Base-by-base conservation (phyloP, 176 grass and related monocot genomes). In the Neostapfia colusana region DNA sequence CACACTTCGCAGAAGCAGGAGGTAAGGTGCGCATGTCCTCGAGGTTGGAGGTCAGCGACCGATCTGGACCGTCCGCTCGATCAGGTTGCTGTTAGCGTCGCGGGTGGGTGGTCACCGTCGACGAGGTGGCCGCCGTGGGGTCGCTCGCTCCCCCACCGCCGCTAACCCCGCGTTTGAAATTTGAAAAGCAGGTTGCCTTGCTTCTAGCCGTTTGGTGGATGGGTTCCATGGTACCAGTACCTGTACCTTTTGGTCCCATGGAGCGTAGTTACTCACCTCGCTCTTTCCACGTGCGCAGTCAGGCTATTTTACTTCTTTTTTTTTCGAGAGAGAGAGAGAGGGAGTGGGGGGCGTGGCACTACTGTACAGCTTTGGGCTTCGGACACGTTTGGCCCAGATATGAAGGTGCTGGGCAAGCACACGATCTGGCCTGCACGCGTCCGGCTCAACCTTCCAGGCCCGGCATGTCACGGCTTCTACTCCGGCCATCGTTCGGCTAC, bases 121-220 rank as follows among this genome's bases (percentile, higher is more conserved):
- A 14, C 17, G 10, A 25, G 15, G 49, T 2, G n/a, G 20, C 16
- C 72, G 20, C 6, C n/a, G 43, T 65, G 74, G 74, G 75, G 45
- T 34, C 56, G 41, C 10, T 16, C 28, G 8, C 21, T 25, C 16
- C 43, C 43, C 20, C n/a, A 66, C 20, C 14, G 31, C 45, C 10
- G 43, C 3, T 31, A 3, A 3, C 44, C 50, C 42, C 8, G 53
- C 17, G 54, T 81, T 86, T 24, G 36, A 86, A 86, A 54, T 86
- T 69, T 51, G 63, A 86, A 85, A 26, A 1, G 4, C 17, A 12
- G 12, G 25, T 0, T 0, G 28, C 0, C 42, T 2, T 69, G 5
- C 4, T 77, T 70, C 50, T 85, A 75, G 63, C 62, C 76, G 70
- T 85, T 85, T 62, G 77, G 67, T 41, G 41, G n/a, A 40, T 34